These are phyloP conservation scores for Chiua virens DNA, from an alignment of 768 basidiomycete genomes.

Conservation along the genomic window DNA sequence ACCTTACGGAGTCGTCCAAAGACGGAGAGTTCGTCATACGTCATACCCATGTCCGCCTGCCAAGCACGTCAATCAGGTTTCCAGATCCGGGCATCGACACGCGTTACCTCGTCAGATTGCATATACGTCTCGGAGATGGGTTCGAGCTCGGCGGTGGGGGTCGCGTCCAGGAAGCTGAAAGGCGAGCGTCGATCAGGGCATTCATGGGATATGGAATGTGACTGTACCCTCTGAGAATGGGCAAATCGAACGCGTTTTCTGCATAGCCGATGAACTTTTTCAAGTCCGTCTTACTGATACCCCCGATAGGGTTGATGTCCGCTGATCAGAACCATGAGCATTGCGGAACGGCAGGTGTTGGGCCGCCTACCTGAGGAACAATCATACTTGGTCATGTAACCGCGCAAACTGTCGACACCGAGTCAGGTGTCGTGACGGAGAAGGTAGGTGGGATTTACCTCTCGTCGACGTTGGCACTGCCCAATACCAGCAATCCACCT, in stretches of 20 bases:
- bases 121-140: slow-evolving; percentile 93
- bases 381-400: slow-evolving; percentile 98
- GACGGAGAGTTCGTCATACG: slow-evolving; percentile 92
- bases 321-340: slow-evolving; percentile 44
- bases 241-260: slow-evolving; percentile 73
- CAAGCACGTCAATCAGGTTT: neutral
- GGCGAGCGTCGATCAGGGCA: neutral
- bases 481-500: slow-evolving; percentile 92
- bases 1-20: slow-evolving; percentile 93
- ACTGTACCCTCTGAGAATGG: slow-evolving; percentile 71
- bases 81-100: neutral
- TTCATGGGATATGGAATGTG: neutral
- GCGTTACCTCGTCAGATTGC: slow-evolving; percentile 86
- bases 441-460: slow-evolving; percentile 50
- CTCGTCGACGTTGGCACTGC: slow-evolving; percentile 98
- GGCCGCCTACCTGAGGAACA: slow-evolving; percentile 72
- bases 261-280: slow-evolving; percentile 95
- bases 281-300: slow-evolving; percentile 95
- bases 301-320: slow-evolving; percentile 97
- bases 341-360: neutral
- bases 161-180: slow-evolving; percentile 82
- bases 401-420: slow-evolving; percentile 64
- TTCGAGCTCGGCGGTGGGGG: slow-evolving; percentile 95
- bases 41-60: slow-evolving; percentile 99
- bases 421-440: neutral